Evolutionary conservation across 352 stramenopile species (phyloP).

Genomic region (Phytophthora pistaciae): DNA sequence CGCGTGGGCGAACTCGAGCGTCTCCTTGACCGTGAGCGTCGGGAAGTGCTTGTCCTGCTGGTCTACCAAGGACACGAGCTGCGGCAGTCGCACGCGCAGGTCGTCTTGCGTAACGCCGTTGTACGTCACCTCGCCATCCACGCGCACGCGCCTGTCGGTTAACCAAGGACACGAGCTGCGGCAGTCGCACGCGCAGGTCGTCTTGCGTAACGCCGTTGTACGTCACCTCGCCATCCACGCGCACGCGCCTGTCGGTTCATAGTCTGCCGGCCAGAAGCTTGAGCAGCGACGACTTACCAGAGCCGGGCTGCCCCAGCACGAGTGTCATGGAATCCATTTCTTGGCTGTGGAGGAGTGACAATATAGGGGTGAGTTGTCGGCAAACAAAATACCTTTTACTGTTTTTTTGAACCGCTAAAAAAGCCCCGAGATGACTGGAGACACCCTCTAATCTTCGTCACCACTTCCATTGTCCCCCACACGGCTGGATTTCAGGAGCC

Average conservation of each 20-base stretch:
- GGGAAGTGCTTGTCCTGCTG: constrained; percentile 57
- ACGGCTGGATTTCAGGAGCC: too few relatives aligned
- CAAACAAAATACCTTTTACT: too few relatives aligned
- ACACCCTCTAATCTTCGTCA: too few relatives aligned
- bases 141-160: neutral
- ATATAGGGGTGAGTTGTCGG: too few relatives aligned
- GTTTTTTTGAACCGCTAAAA: too few relatives aligned
- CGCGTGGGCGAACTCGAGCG: constrained; percentile 52
- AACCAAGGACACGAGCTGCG: constrained; percentile 53
- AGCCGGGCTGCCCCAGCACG: constrained; percentile 43
- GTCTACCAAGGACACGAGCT: constrained; percentile 44
- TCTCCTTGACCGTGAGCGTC: constrained; percentile 56
- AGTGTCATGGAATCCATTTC: too few relatives aligned
- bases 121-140: constrained; percentile 15
- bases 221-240: constrained; percentile 10
- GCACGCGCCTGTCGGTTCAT: neutral
- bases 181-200: constrained; percentile 15
- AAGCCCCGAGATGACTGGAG: too few relatives aligned
- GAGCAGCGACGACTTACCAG: constrained; percentile 47
- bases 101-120: constrained; percentile 5
- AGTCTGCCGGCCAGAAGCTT: constrained; percentile 32
- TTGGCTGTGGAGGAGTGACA: too few relatives aligned
- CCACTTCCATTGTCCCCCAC: too few relatives aligned
- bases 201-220: constrained; percentile 12
- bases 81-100: constrained; percentile 27